Evolutionary conservation across 805 yeast species (phyloP).

Genomic region (Komagataella pseudopastoris): DNA sequence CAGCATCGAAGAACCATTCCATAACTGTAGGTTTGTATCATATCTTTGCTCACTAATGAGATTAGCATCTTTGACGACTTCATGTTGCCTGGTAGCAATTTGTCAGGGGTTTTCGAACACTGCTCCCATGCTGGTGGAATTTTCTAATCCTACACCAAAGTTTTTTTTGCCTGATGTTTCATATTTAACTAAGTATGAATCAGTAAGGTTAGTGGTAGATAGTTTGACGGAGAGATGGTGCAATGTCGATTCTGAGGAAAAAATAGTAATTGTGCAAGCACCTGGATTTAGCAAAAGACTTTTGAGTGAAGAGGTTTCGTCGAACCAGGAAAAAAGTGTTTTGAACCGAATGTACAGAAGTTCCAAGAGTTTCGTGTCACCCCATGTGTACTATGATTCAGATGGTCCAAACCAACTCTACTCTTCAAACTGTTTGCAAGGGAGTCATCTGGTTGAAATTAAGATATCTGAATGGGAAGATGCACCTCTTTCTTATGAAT

Average conservation of each 20-base stretch:
- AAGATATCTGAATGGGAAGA: neutral
- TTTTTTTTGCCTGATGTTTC: conserved; percentile 3
- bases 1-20: neutral
- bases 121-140: conserved; percentile 15
- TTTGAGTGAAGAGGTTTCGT: neutral
- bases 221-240: conserved; percentile 10
- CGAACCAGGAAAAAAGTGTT: neutral
- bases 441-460: neutral
- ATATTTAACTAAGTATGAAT: conserved; percentile 7
- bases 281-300: conserved; percentile 6
- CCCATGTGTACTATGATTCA: neutral
- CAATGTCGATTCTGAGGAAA: conserved; percentile 1
- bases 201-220: conserved; percentile 1
- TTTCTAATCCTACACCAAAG: conserved; percentile 1
- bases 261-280: conserved; percentile 4
- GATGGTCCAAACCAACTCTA: neutral
- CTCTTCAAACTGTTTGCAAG: neutral
- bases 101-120: conserved; percentile 12
- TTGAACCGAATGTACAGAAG: neutral
- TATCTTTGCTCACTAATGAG: neutral
- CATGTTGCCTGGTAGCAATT: neutral
- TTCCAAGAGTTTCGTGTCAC: neutral
- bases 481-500: neutral
- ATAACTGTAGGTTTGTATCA: neutral
- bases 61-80: neutral